These are phyloP conservation scores for Quercus phellos DNA, from an alignment of 331 rosid genomes.

Conservation along the genomic window DNA sequence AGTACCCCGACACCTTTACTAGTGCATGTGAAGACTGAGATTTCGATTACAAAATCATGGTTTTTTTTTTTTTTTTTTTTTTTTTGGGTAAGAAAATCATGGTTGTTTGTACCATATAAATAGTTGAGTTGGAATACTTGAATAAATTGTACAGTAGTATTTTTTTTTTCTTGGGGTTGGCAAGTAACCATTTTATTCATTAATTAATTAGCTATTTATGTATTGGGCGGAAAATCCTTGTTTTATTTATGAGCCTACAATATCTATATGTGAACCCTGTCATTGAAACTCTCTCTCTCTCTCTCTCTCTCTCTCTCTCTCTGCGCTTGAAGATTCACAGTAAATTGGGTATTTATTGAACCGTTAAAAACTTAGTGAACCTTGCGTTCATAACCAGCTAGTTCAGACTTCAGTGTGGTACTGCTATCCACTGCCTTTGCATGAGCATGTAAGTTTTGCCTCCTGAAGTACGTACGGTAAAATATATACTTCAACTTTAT, in stretches of 20 bases:
- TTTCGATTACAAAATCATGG: no score
- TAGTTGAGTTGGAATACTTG: no score
- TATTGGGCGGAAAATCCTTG: background rate
- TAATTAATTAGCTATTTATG: no score
- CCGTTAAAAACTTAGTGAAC: background rate
- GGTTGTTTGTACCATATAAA: no score
- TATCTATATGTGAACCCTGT: background rate
- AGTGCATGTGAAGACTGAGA: no score
- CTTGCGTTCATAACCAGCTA: background rate
- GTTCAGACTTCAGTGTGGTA: background rate
- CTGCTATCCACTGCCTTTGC: background rate
- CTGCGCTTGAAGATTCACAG: no score
- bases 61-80: no score
- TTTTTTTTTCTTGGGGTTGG: no score
- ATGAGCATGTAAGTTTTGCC: background rate
- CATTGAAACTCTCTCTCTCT: background rate
- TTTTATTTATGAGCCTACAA: background rate
- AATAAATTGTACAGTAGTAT: no score
- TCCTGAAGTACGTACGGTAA: background rate
- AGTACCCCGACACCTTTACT: no score
- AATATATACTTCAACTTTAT: background rate
- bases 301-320: background rate
- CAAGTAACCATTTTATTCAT: no score
- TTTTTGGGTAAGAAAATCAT: no score
- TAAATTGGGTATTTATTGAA: background rate